Evolutionary conservation across 2,329 filamentous ascomycete genomes (phyloP).

Genomic region (Fusarium decemcellulare): DNA sequence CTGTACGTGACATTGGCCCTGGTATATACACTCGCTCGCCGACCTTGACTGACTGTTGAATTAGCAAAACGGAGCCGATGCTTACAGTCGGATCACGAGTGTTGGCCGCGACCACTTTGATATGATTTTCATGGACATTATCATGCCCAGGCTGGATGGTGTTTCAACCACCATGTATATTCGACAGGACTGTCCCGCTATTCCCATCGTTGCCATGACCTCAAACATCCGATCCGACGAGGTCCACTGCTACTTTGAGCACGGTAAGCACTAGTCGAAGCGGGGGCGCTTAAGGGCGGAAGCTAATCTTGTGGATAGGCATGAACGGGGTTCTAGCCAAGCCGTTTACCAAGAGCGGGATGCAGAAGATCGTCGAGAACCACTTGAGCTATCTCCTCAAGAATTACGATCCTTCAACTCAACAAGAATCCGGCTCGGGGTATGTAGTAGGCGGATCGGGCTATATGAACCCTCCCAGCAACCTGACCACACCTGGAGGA

Average conservation of each 20-base stretch:
- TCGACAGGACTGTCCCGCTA: slow-evolving; percentile 83
- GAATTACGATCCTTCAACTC: slow-evolving; percentile 62
- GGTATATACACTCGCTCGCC: neutral
- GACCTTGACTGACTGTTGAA: slow-evolving; percentile 27
- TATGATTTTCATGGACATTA: slow-evolving; percentile 90
- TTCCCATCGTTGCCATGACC: slow-evolving; percentile 98
- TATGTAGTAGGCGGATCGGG: slow-evolving; percentile 52
- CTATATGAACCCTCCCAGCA: slow-evolving; percentile 53
- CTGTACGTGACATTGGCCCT: slow-evolving; percentile 62
- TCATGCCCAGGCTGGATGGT: slow-evolving; percentile 97
- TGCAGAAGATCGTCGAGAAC: slow-evolving; percentile 88
- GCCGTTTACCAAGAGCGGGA: slow-evolving; percentile 92
- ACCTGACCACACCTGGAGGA: slow-evolving; percentile 40
- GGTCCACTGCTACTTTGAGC: slow-evolving; percentile 96
- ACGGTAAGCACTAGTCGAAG: slow-evolving; percentile 73
- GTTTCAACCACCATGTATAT: slow-evolving; percentile 96
- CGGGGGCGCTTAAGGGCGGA: neutral
- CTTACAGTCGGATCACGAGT: slow-evolving; percentile 84
- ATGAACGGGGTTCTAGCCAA: slow-evolving; percentile 99
- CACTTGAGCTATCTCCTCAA: slow-evolving; percentile 89
- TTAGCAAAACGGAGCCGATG: slow-evolving; percentile 83
- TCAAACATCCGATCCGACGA: slow-evolving; percentile 98
- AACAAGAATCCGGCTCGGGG: slow-evolving; percentile 56
- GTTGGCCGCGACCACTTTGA: slow-evolving; percentile 67
- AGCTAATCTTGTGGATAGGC: slow-evolving; percentile 65